These are phyloP conservation scores for Onygena corvina DNA, from an alignment of 2,329 filamentous ascomycete species.

Conservation along the genomic window DNA sequence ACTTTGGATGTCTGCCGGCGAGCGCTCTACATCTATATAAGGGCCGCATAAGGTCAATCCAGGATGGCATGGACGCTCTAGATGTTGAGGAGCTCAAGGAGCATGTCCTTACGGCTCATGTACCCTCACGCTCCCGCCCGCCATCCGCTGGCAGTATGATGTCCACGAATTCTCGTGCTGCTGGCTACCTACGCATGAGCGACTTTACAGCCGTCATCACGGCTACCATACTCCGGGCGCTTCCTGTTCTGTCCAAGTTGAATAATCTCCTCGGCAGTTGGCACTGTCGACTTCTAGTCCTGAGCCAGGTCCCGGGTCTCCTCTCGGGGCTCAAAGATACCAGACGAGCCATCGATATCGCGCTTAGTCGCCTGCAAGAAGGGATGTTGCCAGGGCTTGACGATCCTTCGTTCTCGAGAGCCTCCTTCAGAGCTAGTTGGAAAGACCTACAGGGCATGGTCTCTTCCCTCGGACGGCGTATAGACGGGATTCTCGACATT, in stretches of 20 bases:
- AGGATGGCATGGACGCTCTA: slow-evolving; percentile 33
- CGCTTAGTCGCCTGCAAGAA: slow-evolving; percentile 23
- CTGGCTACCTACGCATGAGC: slow-evolving; percentile 59
- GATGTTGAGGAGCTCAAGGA: slow-evolving; percentile 67
- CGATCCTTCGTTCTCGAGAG: slow-evolving; percentile 23
- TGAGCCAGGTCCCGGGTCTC: slow-evolving; percentile 60
- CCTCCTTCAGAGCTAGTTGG: slow-evolving; percentile 33
- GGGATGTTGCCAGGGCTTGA: slow-evolving; percentile 20
- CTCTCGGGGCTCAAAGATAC: slow-evolving; percentile 48
- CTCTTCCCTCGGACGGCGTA: slow-evolving; percentile 52
- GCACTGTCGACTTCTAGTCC: slow-evolving; percentile 61
- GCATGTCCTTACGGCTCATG: slow-evolving; percentile 72
- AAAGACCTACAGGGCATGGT: slow-evolving; percentile 58
- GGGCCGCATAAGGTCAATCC: slow-evolving; percentile 60
- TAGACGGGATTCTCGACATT: slow-evolving; percentile 78
- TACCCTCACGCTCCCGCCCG: slow-evolving; percentile 49
- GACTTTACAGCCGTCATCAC: slow-evolving; percentile 86
- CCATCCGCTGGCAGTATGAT: slow-evolving; percentile 34
- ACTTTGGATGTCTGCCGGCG: slow-evolving; percentile 59
- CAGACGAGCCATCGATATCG: slow-evolving; percentile 25
- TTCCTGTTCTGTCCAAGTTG: slow-evolving; percentile 68
- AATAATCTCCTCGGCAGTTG: slow-evolving; percentile 63
- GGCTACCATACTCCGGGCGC: slow-evolving; percentile 75
- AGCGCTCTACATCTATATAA: slow-evolving; percentile 57
- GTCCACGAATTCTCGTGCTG: slow-evolving; percentile 25